Conservation (phyloP, 331 rosid species). For the Rosa hybrid region DNA sequence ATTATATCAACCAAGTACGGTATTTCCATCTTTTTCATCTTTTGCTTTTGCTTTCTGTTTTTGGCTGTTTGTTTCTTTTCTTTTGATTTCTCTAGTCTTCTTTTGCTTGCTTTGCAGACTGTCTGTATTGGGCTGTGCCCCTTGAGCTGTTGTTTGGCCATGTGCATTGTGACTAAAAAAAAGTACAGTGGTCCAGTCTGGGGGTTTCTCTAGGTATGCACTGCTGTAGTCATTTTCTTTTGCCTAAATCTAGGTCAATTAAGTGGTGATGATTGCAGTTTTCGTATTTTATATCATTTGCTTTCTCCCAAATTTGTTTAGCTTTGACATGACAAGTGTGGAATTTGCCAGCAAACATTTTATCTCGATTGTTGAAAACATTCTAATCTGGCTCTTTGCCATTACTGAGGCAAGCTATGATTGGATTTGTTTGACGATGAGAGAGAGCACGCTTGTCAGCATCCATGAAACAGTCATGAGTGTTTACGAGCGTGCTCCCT, state of each 20-base stretch:
- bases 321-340: background rate
- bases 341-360: background rate
- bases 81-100: no score
- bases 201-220: background rate
- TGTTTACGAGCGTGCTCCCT: slow-evolving; percentile 30
- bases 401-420: background rate
- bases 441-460: slow-evolving; percentile 28
- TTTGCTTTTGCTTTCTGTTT: no score
- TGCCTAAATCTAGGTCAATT: background rate
- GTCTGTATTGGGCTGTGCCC: no score
- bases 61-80: no score
- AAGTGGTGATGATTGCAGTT: background rate
- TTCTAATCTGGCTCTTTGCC: background rate
- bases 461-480: slow-evolving; percentile 14
- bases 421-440: slow-evolving; percentile 10
- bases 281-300: background rate
- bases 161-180: no score
- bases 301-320: background rate
- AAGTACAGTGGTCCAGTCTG: no score
- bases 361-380: background rate
- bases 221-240: background rate
- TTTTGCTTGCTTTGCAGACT: no score
- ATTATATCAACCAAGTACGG: background rate
- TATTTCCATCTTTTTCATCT: background rate
- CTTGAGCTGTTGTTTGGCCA: no score